phyloP scores from a whole-genome alignment of 805 yeast species.

The Wickerhamomyces sydowiorum region DNA sequence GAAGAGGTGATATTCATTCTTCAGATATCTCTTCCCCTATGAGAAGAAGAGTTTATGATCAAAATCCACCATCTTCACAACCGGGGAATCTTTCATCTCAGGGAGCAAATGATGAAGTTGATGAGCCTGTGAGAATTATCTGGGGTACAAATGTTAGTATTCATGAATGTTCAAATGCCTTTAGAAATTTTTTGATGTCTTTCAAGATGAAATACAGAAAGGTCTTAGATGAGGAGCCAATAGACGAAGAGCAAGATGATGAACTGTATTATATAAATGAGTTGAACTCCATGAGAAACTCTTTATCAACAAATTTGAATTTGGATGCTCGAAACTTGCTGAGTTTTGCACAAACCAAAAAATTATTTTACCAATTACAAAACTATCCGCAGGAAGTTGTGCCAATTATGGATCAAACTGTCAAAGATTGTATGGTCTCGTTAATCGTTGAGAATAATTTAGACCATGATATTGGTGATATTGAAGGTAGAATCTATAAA shows the following conservation, averaged over 20 bases:
- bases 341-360: constrained; percentile 69
- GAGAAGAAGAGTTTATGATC: constrained; percentile 55
- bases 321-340: constrained; percentile 77
- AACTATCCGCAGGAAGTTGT: constrained; percentile 96
- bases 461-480: constrained; percentile 51
- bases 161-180: constrained; percentile 74
- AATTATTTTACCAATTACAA: constrained; percentile 77
- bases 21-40: constrained; percentile 70
- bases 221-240: constrained; percentile 30
- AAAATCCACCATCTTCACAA: constrained; percentile 26
- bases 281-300: constrained; percentile 65
- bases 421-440: constrained; percentile 83
- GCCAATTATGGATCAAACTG: constrained; percentile 96
- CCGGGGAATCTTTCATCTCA: constrained; percentile 13
- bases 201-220: constrained; percentile 76
- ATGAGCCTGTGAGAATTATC: constrained; percentile 83
- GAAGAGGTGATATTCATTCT: constrained; percentile 76
- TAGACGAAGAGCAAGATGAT: constrained; percentile 54
- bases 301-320: constrained; percentile 79
- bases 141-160: constrained; percentile 99
- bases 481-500: constrained; percentile 78
- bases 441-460: constrained; percentile 50
- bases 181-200: constrained; percentile 77
- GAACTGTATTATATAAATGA: constrained; percentile 67
- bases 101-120: constrained; percentile 29